Evolutionary conservation across 768 basidiomycete genomes (phyloP).

Genomic region (Phanerodontia chrysosporium): DNA sequence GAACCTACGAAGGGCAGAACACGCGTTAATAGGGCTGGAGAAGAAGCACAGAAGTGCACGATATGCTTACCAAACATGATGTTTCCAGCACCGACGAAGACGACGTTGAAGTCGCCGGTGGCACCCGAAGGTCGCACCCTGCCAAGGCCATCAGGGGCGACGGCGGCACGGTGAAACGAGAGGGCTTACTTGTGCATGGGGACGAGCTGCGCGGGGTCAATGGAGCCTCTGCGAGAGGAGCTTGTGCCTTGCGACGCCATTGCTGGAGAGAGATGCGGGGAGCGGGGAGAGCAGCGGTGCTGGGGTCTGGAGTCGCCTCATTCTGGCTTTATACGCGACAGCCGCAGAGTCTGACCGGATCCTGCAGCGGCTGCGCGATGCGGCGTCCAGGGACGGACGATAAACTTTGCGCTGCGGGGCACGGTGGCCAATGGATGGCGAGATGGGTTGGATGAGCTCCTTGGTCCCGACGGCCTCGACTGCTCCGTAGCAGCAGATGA

Average conservation of each 20-base stretch:
- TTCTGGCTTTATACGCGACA: not conserved
- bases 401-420: not conserved
- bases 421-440: not conserved
- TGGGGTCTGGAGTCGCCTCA: not conserved
- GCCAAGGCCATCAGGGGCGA: not conserved
- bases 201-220: slow-evolving; percentile 71
- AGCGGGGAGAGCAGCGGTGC: not conserved
- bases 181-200: slow-evolving; percentile 70
- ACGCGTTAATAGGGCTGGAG: not conserved
- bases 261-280: not conserved
- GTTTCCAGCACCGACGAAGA: slow-evolving; percentile 94
- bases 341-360: not conserved
- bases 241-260: not conserved
- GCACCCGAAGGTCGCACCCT: slow-evolving; percentile 20
- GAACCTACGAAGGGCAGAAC: slow-evolving; percentile 47
- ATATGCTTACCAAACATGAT: slow-evolving; percentile 92
- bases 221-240: slow-evolving; percentile 60
- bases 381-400: not conserved
- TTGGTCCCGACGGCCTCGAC: not conserved
- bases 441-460: not conserved
- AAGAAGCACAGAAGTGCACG: not conserved
- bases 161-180: slow-evolving; percentile 14
- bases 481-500: not conserved
- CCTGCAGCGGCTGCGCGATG: not conserved
- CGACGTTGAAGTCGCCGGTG: slow-evolving; percentile 82